Percentiles rank a stretch among this genome's conserved stretches.
phyloP scores from a whole-genome alignment of 2,329 filamentous ascomycete genomes.

The Zasmidium angulare region DNA sequence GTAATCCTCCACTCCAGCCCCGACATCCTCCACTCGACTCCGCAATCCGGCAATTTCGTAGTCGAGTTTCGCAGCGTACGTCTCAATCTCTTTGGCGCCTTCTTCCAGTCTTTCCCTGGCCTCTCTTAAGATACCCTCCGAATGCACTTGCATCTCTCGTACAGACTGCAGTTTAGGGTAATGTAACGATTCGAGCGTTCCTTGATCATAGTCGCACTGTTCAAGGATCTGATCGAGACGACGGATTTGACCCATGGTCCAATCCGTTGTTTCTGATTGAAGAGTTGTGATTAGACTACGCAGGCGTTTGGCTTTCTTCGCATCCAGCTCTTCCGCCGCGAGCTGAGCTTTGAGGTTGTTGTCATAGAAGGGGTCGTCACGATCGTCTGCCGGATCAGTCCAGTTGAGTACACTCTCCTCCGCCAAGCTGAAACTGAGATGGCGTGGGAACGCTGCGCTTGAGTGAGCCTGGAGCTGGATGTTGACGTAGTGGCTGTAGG shows the following conservation, averaged over 20 bases:
- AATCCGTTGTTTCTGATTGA: slow-evolving; percentile 46
- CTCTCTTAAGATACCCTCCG: slow-evolving; percentile 66
- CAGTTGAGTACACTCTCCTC: slow-evolving; percentile 72
- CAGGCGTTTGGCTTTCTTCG: slow-evolving; percentile 58
- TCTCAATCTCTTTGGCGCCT: slow-evolving; percentile 74
- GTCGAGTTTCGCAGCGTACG: slow-evolving; percentile 79
- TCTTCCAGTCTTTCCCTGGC: slow-evolving; percentile 70
- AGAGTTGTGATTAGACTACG: slow-evolving; percentile 51
- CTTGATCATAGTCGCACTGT: slow-evolving; percentile 61
- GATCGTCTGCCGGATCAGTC: slow-evolving; percentile 43
- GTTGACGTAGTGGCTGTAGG: slow-evolving; percentile 45
- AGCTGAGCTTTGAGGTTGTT: slow-evolving; percentile 24
- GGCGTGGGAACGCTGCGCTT: slow-evolving; percentile 66
- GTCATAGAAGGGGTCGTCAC: slow-evolving; percentile 20
- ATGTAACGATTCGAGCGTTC: slow-evolving; percentile 67
- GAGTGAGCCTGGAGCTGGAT: slow-evolving; percentile 15
- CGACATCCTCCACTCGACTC: slow-evolving; percentile 80
- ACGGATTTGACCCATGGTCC: slow-evolving; percentile 60
- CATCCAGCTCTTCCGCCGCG: slow-evolving; percentile 33
- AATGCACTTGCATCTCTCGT: slow-evolving; percentile 64
- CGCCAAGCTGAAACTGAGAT: slow-evolving; percentile 72
- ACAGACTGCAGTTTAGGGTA: slow-evolving; percentile 69
- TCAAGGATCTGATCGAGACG: slow-evolving; percentile 56
- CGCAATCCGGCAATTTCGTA: slow-evolving; percentile 85
- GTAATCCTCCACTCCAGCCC: slow-evolving; percentile 77